phyloP scores from a whole-genome alignment of 257 asterid genomes.

The Ocimum tenuiflorum region DNA sequence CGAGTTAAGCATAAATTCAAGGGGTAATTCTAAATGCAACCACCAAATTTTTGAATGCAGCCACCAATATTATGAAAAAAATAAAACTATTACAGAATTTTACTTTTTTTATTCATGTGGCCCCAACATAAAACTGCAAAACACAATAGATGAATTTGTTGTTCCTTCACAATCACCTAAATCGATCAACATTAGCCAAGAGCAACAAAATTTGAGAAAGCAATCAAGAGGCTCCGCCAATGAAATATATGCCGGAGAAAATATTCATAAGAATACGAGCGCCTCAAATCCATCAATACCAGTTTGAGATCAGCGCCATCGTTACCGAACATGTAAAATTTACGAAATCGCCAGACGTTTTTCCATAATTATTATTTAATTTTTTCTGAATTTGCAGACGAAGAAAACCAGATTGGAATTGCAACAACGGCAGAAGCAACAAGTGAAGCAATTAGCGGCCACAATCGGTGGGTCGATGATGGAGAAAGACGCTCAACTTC shows the following conservation, averaged over 20 bases:
- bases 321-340: constrained; percentile 41
- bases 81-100: too few species aligned
- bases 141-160: too few species aligned
- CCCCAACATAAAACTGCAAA: too few species aligned
- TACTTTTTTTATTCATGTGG: too few species aligned
- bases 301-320: constrained; percentile 40
- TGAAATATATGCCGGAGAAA: constrained; percentile 12
- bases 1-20: too few species aligned
- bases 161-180: too few species aligned
- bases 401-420: constrained; percentile 48
- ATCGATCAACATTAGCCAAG: constrained; percentile 36
- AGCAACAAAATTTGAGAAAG: constrained; percentile 39
- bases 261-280: constrained; percentile 9
- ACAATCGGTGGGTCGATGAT: constrained; percentile 39
- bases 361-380: neutral
- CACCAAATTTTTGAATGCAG: too few species aligned
- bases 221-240: constrained; percentile 36
- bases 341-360: neutral
- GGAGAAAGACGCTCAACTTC: constrained; percentile 56
- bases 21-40: too few species aligned
- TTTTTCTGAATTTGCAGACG: constrained; percentile 23
- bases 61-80: too few species aligned
- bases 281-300: constrained; percentile 34
- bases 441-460: constrained; percentile 32
- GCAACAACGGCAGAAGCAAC: constrained; percentile 49